Percentiles rank a stretch among this genome's conserved stretches.
Evolutionary conservation across 2,329 filamentous ascomycete genomes (phyloP).

Genomic region (Sclerotinia glacialis): DNA sequence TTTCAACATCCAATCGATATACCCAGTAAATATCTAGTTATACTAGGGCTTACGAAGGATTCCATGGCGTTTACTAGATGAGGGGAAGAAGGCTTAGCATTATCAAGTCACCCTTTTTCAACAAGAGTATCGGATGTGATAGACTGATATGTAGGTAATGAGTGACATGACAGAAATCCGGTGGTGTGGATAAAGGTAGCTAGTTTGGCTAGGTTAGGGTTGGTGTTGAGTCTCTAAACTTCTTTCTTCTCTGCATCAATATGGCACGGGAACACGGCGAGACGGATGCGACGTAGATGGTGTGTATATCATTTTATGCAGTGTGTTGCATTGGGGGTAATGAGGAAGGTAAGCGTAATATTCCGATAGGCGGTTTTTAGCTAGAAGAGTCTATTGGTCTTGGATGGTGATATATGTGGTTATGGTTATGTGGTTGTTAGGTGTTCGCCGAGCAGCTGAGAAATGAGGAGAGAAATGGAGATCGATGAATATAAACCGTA

Average conservation of each 20-base stretch:
- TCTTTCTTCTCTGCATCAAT: background rate
- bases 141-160: no score
- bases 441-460: background rate
- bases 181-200: conserved; percentile 6
- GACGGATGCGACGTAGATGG: conserved; percentile 11
- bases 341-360: conserved; percentile 2
- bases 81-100: conserved; percentile 16
- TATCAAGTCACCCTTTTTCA: background rate
- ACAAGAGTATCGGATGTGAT: background rate
- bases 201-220: background rate
- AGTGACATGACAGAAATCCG: background rate
- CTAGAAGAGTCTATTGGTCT: background rate
- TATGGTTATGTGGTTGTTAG: background rate
- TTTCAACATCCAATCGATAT: background rate
- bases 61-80: conserved; percentile 4
- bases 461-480: background rate
- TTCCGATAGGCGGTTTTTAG: background rate
- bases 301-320: background rate
- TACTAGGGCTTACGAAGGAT: conserved; percentile 18
- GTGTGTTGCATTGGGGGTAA: conserved; percentile 1
- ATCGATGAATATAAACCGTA: background rate
- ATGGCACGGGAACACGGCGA: conserved; percentile 6
- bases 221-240: background rate
- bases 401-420: background rate
- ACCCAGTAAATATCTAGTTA: background rate